Evolutionary conservation across 768 basidiomycete species (phyloP).

Genomic region (Russula vinacea): DNA sequence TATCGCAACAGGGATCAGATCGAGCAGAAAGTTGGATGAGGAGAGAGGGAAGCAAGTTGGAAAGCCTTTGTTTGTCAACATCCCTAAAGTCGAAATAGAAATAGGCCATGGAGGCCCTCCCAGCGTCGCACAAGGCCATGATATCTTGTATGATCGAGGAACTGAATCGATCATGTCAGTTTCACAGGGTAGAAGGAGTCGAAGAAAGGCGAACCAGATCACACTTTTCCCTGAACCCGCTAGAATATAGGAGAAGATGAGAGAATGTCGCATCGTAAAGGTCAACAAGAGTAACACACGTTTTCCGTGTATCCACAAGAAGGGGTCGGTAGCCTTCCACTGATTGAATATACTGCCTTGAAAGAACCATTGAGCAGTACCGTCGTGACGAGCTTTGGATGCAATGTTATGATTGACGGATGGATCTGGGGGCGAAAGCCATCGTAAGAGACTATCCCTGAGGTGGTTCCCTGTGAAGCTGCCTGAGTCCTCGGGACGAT

Average conservation of each 20-base stretch:
- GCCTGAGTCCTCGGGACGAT: too few species aligned
- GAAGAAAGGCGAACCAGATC: conserved; percentile 3
- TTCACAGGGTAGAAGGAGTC: neutral
- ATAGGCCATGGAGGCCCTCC: neutral
- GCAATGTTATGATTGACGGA: neutral
- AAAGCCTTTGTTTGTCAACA: neutral
- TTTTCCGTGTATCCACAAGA: conserved; percentile 12
- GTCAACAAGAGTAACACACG: neutral
- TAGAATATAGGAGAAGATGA: neutral
- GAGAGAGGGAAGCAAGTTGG: neutral
- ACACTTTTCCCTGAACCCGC: conserved; percentile 13
- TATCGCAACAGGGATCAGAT: neutral
- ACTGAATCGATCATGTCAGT: neutral
- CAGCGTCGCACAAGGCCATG: neutral
- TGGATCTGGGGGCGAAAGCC: conserved; percentile 38
- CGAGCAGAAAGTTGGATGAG: neutral
- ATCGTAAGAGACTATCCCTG: neutral
- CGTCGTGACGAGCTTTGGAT: neutral
- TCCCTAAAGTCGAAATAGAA: conserved; percentile 8
- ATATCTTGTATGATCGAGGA: conserved; percentile 5
- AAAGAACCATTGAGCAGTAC: neutral
- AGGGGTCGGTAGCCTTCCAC: neutral
- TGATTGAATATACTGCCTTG: neutral
- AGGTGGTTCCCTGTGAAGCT: neutral
- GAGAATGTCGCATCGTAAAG: too few species aligned